Base-by-base conservation (phyloP, 1,284 basidiomycete genomes). In the Irpex lacteus region DNA sequence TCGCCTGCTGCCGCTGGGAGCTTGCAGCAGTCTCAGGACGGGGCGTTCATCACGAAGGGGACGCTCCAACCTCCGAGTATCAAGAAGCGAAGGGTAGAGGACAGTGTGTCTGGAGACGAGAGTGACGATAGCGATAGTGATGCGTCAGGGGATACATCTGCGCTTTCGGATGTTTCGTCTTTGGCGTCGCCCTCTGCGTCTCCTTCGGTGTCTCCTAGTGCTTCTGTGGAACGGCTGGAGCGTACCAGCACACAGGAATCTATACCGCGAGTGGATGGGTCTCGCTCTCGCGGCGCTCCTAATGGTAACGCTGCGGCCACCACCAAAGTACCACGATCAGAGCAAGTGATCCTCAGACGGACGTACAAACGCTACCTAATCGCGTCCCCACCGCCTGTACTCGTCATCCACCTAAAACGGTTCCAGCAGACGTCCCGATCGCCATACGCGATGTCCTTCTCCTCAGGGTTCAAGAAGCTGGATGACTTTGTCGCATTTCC, bases 301-400 rank as follows among this genome's bases (percentile, higher is more conserved):
- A 26, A 26, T 26, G 26, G 26, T 26, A 26, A 26, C 26, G 26
- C 26, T 26, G 40, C 19, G 53, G 19, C 9, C 47, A 57, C 21
- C 21, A 65, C 68, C 5, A 74, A 74, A 38, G 65, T 79, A 4
- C 77, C 79, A 8, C 75, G 76, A 68, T 78, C 85, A 2, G 87
- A 90, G 67, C 88, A 88, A 54, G 84, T 89, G 63, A 81, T 97
- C 59, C 82, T 91, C 73, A 87, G 93, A 1, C 83, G 92, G 5
- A 95, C 95, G 13, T 95, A 94, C 79, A 98, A 98, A 77, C 90
- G 96, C 6, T 98, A 97, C 76, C 87, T 98, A 65, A 93, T 98
- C 71, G 86, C 91, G 4, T 85, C 84, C 0, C 90, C 94, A 0
- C 96, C 96, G 0, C 94, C 94, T 0, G 86, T 98, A 36, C 85